Base-by-base conservation (phyloP, 306 rosid genomes). In the Biancaea sappan region DNA sequence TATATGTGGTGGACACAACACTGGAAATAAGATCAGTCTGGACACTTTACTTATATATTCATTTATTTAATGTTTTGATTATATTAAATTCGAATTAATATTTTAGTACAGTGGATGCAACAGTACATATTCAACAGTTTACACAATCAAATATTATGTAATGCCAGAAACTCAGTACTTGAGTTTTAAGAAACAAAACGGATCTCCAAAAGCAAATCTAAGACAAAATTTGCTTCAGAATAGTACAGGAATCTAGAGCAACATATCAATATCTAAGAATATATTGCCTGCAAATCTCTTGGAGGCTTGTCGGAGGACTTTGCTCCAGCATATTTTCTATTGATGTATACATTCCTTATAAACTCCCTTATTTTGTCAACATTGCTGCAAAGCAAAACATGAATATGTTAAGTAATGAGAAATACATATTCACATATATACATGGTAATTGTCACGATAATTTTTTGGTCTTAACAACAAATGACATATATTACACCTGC, bases 321-420 rank as follows among this genome's bases (percentile, higher is more conserved):
- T 77, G 77, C 88, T 58, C 86, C 96, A 57, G 89, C 86, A 77
- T 87, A 93, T 84, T 75, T 85, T 85, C 79, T 80, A 63, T 91
- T 94, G 12, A 85, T 90, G 68, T 93, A 93, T 26, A 89, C 97
- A 86, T 64, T 85, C 84, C 31, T 91, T 67, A 93, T 89, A 73
- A 93, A 93, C 59, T 89, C 92, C 69, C 97, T 91, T 69, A 93
- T 84, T 80, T 89, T 91, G 31, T 84, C 86, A 73, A 80, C 88
- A 28, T 91, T 88, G 82, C 98, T 93, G 90, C 91, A 86, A 82
- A 84, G 32, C 46, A 72, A 61, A 77, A 73, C 19, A 81, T 65
- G 40, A 68, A 38, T 62, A 66, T 57, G 66, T 80, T 58, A 79
- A 52, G n/a, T 37, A 29, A 72, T 21, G 25, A 72, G 52, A 19